Evolutionary conservation across 306 rosid genomes (phyloP).

Genomic region (Vigna nakashimae): DNA sequence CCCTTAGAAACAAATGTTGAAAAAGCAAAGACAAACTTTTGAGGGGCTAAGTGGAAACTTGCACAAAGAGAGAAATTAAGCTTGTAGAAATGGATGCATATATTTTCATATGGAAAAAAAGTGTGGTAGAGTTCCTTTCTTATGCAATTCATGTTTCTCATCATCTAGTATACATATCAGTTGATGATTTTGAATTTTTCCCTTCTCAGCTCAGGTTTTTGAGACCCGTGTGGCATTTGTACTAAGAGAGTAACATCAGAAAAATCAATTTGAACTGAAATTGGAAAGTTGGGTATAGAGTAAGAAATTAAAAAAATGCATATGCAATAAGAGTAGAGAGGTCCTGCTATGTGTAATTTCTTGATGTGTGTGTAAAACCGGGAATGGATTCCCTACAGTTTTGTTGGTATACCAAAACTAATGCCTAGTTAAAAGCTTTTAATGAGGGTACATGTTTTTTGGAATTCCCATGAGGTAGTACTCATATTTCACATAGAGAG

Average conservation of each 20-base stretch:
- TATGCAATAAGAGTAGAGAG: background rate
- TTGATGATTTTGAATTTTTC: slow-evolving; percentile 5
- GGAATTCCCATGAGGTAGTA: slow-evolving; percentile 40
- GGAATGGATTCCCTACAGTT: slow-evolving; percentile 18
- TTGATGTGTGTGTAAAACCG: slow-evolving; percentile 20
- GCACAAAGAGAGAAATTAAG: slow-evolving; percentile 15
- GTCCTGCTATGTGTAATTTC: background rate
- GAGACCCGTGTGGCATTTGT: slow-evolving; percentile 7
- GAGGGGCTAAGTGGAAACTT: background rate
- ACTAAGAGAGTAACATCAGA: background rate
- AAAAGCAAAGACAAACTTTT: slow-evolving; percentile 24
- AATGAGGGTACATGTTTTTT: slow-evolving; percentile 40
- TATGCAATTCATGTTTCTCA: slow-evolving; percentile 2
- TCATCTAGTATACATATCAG: background rate
- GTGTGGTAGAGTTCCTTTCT: background rate
- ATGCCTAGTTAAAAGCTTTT: slow-evolving; percentile 11
- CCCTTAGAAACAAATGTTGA: slow-evolving; percentile 1
- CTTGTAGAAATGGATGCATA: background rate
- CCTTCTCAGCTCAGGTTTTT: slow-evolving; percentile 22
- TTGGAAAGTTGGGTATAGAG: background rate
- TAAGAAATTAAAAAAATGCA: background rate
- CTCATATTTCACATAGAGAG: slow-evolving; percentile 31
- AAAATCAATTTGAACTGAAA: background rate
- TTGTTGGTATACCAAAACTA: slow-evolving; percentile 39
- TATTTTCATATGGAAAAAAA: background rate